A percentile compares a stretch with the other conserved stretches of the same genome.
phyloP scores from a whole-genome alignment of 768 basidiomycete genomes.

The Pleurotus platypus region DNA sequence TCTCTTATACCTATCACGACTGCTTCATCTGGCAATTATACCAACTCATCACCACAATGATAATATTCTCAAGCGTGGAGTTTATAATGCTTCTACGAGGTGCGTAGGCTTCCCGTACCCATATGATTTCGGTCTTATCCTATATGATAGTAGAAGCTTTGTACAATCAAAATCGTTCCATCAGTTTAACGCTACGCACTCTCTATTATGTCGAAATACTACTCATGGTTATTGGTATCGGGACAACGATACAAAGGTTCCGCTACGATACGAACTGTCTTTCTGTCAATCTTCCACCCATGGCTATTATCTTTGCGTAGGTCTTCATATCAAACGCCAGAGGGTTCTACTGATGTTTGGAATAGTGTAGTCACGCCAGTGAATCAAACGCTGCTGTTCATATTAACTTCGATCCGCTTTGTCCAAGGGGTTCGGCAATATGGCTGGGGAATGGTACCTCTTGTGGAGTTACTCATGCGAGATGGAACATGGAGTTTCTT shows the following conservation, averaged over 20 bases:
- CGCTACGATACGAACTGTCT: background rate
- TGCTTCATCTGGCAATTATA: background rate
- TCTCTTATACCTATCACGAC: background rate
- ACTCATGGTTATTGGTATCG: background rate
- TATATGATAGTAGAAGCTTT: constrained; percentile 5
- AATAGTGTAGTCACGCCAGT: background rate
- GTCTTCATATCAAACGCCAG: background rate
- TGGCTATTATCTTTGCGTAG: constrained; percentile 30
- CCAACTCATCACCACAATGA: background rate
- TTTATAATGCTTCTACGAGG: too few species aligned
- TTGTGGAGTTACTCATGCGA: constrained; percentile 13
- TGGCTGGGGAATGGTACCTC: constrained; percentile 3
- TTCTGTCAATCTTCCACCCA: constrained; percentile 17
- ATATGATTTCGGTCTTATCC: background rate
- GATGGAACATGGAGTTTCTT: constrained; percentile 16
- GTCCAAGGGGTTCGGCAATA: constrained; percentile 11
- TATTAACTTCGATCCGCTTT: constrained; percentile 13
- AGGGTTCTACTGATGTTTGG: too few species aligned
- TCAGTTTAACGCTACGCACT: background rate
- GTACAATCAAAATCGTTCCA: background rate
- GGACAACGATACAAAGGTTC: background rate
- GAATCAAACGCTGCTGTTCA: constrained; percentile 13
- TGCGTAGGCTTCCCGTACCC: too few species aligned
- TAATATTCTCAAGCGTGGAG: too few species aligned
- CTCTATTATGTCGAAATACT: background rate